Evolutionary conservation across 306 rosid genomes (phyloP).

Genomic region (Cicer judaicum): DNA sequence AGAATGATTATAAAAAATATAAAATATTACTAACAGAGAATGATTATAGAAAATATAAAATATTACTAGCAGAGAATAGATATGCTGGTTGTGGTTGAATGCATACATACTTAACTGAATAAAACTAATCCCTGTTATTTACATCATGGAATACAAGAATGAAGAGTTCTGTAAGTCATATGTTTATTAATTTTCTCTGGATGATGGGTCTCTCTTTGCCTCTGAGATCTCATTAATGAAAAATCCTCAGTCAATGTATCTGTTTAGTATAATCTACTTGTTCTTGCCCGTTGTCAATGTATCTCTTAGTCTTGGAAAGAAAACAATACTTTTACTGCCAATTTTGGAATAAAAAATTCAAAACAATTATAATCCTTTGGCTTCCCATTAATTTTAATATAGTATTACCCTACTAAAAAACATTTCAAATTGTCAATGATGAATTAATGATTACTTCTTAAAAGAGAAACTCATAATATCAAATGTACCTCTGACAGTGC

Average conservation of each 20-base stretch:
- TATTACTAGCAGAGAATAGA: background rate
- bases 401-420: background rate
- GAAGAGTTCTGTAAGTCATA: slow-evolving; percentile 20
- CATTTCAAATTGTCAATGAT: background rate
- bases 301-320: background rate
- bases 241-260: background rate
- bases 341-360: background rate
- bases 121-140: slow-evolving; percentile 14
- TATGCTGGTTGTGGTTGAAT: slow-evolving; percentile 20
- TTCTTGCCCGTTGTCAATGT: slow-evolving; percentile 5
- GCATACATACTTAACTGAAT: background rate
- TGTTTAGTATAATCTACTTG: slow-evolving; percentile 1
- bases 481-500: slow-evolving; percentile 73
- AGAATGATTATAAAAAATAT: no score
- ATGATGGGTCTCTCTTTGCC: slow-evolving; percentile 2
- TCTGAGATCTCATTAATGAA: slow-evolving; percentile 19
- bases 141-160: background rate
- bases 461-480: slow-evolving; percentile 29
- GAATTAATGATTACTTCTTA: slow-evolving; percentile 26
- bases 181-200: slow-evolving; percentile 12
- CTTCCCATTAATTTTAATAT: slow-evolving; percentile 10
- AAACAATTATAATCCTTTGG: slow-evolving; percentile 22
- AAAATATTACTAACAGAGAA: no score
- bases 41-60: no score
- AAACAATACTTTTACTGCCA: slow-evolving; percentile 14